These are phyloP conservation scores for Emydomyces testavorans DNA, from an alignment of 2,329 filamentous ascomycete genomes.

Conservation along the genomic window DNA sequence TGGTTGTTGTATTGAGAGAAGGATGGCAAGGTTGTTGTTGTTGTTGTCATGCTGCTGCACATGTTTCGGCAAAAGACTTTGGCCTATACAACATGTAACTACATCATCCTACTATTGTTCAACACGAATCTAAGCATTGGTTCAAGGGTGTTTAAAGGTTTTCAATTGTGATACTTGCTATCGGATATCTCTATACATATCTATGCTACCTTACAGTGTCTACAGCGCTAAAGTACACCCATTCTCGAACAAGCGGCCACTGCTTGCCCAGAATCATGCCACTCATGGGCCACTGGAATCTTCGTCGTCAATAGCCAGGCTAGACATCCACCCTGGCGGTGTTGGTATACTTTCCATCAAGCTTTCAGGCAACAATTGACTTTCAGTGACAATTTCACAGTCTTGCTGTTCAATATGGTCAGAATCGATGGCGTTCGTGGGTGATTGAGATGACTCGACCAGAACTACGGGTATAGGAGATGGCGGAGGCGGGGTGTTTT, in stretches of 20 bases:
- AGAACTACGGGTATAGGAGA: constrained; percentile 25
- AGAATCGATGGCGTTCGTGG: constrained; percentile 14
- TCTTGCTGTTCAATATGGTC: background rate
- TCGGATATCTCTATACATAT: too few relatives aligned
- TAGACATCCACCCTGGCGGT: constrained; percentile 30
- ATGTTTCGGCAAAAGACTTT: background rate
- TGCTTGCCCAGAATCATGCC: background rate
- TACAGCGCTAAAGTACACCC: too few relatives aligned
- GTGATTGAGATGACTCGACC: constrained; percentile 33
- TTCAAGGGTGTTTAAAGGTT: too few relatives aligned
- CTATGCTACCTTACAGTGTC: too few relatives aligned
- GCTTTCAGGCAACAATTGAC: constrained; percentile 32
- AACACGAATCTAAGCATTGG: too few relatives aligned
- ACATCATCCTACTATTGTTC: too few relatives aligned
- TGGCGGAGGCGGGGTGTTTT: constrained; percentile 17
- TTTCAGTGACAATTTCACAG: constrained; percentile 23
- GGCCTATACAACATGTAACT: too few relatives aligned
- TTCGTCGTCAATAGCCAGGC: constrained; percentile 31
- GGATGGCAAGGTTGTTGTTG: background rate
- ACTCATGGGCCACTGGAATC: background rate
- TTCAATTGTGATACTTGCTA: too few relatives aligned
- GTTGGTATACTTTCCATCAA: constrained; percentile 36
- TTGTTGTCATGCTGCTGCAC: background rate
- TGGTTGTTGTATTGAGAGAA: background rate
- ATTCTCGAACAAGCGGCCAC: background rate